Evolutionary conservation across 2,329 filamentous ascomycete species (phyloP).

Genomic region (Biscogniauxia mediterranea): DNA sequence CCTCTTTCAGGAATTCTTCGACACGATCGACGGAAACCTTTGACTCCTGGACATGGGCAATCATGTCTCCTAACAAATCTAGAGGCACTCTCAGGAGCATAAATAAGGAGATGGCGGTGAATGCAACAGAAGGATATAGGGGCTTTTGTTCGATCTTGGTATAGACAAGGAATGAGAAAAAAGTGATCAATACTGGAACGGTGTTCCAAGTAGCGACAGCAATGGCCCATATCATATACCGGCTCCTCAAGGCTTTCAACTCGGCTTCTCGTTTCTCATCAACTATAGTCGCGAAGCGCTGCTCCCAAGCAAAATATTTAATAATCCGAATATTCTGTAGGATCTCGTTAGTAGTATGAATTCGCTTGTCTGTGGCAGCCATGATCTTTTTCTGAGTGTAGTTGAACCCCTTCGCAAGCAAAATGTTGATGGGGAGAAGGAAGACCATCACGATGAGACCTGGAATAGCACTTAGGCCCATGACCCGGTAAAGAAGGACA

Average conservation of each 20-base stretch:
- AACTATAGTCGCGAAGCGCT: slow-evolving; percentile 81
- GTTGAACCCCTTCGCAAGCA: slow-evolving; percentile 81
- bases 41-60: slow-evolving; percentile 95
- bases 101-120: slow-evolving; percentile 94
- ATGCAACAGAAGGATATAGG: slow-evolving; percentile 87
- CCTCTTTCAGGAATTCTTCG: slow-evolving; percentile 88
- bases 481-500: slow-evolving; percentile 79
- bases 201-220: slow-evolving; percentile 97
- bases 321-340: slow-evolving; percentile 98
- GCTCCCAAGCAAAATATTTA: slow-evolving; percentile 99
- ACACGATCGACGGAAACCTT: slow-evolving; percentile 97
- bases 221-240: slow-evolving; percentile 88
- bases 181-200: slow-evolving; percentile 90
- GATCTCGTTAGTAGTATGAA: slow-evolving; percentile 95
- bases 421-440: slow-evolving; percentile 86
- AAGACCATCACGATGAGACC: slow-evolving; percentile 88
- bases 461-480: slow-evolving; percentile 90
- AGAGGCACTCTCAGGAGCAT: slow-evolving; percentile 89
- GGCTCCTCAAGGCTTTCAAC: slow-evolving; percentile 71
- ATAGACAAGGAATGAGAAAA: slow-evolving; percentile 93
- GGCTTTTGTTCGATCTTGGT: slow-evolving; percentile 87
- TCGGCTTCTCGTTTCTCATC: slow-evolving; percentile 84
- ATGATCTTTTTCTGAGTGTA: slow-evolving; percentile 88
- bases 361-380: slow-evolving; percentile 89
- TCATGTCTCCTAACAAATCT: slow-evolving; percentile 97